Percentiles rank a stretch among this genome's conserved stretches.
phyloP scores from a whole-genome alignment of 176 grass and related monocot genomes.

The Lolium rigidum region DNA sequence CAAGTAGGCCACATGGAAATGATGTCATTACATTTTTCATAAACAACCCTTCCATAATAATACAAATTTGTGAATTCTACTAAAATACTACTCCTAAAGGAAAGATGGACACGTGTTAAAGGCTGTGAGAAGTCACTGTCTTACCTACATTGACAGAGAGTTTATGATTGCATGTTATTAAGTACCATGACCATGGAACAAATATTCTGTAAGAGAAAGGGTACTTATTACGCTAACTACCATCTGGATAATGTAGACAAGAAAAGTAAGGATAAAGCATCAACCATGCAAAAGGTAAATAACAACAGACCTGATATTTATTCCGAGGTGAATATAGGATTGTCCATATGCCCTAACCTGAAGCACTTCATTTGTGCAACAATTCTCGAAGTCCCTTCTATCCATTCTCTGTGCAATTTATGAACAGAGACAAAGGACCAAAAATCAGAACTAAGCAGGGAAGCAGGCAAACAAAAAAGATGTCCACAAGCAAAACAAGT shows the following conservation, averaged over 20 bases:
- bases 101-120: background rate
- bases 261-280: conserved; percentile 30
- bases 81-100: conserved; percentile 16
- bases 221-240: background rate
- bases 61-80: background rate
- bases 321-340: conserved; percentile 84
- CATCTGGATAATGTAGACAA: conserved; percentile 17
- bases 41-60: background rate
- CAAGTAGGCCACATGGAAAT: background rate
- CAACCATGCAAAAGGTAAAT: conserved; percentile 33
- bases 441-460: conserved; percentile 25
- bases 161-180: conserved; percentile 24
- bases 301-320: conserved; percentile 86
- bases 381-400: conserved; percentile 56
- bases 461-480: conserved; percentile 7
- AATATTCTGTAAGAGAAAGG: conserved; percentile 5
- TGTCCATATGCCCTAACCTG: conserved; percentile 85
- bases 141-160: background rate
- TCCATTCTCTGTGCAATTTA: conserved; percentile 65
- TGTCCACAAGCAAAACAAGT: conserved; percentile 8
- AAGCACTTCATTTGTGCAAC: conserved; percentile 86
- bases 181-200: conserved; percentile 23
- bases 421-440: conserved; percentile 15
- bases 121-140: background rate
- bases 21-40: background rate